A percentile compares a stretch with the other conserved stretches of the same genome.
phyloP scores from a whole-genome alignment of 768 basidiomycete genomes.

The Crassisporium funariophilum region DNA sequence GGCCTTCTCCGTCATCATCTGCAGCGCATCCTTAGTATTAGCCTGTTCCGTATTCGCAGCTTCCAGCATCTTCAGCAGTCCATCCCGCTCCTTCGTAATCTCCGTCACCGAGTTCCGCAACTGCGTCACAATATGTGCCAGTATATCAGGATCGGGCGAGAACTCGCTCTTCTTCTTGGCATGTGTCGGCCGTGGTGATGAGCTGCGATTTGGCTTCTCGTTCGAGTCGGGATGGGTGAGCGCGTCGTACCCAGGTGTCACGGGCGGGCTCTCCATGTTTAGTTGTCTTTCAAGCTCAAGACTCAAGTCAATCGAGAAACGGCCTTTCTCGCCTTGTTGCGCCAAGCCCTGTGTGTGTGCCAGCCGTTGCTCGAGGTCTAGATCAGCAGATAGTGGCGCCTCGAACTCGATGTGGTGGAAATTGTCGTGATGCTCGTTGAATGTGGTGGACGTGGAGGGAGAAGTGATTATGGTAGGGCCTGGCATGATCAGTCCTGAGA shows the following conservation, averaged over 20 bases:
- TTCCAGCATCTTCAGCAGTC: slow-evolving; percentile 54
- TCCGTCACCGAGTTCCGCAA: slow-evolving; percentile 66
- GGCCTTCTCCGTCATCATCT: slow-evolving; percentile 67
- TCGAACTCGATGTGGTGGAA: slow-evolving; percentile 40
- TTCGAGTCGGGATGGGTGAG: slow-evolving; percentile 19
- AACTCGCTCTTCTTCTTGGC: too few species aligned
- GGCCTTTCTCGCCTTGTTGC: slow-evolving; percentile 22
- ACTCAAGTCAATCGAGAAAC: slow-evolving; percentile 74
- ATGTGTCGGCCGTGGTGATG: too few species aligned
- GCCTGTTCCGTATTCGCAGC: slow-evolving; percentile 56
- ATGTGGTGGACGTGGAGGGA: slow-evolving; percentile 18
- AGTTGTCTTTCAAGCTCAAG: slow-evolving; percentile 82
- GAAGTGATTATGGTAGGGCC: neutral
- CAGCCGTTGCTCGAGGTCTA: slow-evolving; percentile 16
- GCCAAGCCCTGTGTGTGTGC: slow-evolving; percentile 22
- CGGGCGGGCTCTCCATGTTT: slow-evolving; percentile 60
- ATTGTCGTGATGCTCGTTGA: slow-evolving; percentile 31
- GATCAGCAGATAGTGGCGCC: slow-evolving; percentile 34
- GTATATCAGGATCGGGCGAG: slow-evolving; percentile 72
- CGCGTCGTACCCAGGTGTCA: slow-evolving; percentile 39
- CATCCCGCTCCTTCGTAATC: slow-evolving; percentile 72
- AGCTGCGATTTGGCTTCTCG: too few species aligned
- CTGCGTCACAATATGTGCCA: slow-evolving; percentile 75
- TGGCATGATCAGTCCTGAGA: neutral
- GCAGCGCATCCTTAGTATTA: slow-evolving; percentile 62